Evolutionary conservation across 208 protist genomes (phyloP).

Genomic region (Acanthamoeba sp.): DNA sequence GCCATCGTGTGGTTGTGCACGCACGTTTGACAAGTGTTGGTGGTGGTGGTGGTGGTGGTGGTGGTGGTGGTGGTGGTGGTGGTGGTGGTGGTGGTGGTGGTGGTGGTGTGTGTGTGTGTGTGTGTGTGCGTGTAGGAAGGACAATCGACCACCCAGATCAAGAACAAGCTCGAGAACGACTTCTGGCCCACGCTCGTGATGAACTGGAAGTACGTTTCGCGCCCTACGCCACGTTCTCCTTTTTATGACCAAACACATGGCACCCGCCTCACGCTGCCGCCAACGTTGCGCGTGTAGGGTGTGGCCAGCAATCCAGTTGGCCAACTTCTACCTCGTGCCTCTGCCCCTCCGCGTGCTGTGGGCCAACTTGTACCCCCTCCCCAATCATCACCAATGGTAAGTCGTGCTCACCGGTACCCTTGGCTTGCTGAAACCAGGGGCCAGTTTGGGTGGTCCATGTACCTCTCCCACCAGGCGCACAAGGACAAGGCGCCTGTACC

Average conservation of each 20-base stretch:
- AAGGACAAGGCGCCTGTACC: neutral
- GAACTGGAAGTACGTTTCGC: constrained; percentile 7
- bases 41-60: too few species aligned
- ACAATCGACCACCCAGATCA: neutral
- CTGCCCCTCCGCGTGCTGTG: constrained; percentile 4
- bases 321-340: constrained; percentile 25
- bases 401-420: too few species aligned
- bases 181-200: constrained; percentile 27
- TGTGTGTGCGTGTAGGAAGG: neutral
- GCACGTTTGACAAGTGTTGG: neutral
- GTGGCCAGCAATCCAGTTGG: constrained; percentile 5
- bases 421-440: too few species aligned
- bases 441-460: neutral
- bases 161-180: constrained; percentile 1
- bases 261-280: neutral
- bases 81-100: too few species aligned
- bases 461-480: neutral
- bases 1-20: neutral
- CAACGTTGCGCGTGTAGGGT: neutral
- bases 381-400: too few species aligned
- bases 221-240: too few species aligned
- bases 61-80: too few species aligned
- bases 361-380: neutral
- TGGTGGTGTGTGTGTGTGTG: too few species aligned
- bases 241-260: too few species aligned